Evolutionary conservation across 345 rosid genomes (phyloP).

Genomic region (Salix koriyanagi): DNA sequence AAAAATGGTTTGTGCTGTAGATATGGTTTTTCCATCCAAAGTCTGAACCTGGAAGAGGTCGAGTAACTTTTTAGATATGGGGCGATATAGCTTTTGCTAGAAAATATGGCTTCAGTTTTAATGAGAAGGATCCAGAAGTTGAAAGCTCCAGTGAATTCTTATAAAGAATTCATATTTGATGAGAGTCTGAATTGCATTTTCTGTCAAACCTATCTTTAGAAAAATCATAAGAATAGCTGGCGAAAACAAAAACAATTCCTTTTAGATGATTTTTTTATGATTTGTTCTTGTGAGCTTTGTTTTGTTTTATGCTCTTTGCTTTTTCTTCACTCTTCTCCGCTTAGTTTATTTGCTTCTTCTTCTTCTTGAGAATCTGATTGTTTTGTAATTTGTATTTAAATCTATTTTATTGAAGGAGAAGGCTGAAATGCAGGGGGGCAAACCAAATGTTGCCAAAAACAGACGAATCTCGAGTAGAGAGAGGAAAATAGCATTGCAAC

Average conservation of each 20-base stretch:
- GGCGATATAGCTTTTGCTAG: constrained; percentile 7
- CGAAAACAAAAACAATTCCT: too few species aligned
- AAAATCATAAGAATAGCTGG: too few species aligned
- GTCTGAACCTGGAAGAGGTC: not conserved
- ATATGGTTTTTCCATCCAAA: not conserved
- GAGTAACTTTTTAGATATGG: not conserved
- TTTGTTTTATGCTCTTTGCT: not conserved
- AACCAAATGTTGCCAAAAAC: constrained; percentile 25
- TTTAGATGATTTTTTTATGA: not conserved
- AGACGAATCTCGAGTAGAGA: constrained; percentile 37
- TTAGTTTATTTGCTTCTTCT: not conserved
- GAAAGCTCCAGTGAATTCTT: constrained; percentile 17
- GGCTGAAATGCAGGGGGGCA: constrained; percentile 43
- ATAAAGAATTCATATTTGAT: constrained; percentile 6
- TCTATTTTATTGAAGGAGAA: constrained; percentile 28
- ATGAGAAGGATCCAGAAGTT: constrained; percentile 23
- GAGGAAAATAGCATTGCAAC: constrained; percentile 58
- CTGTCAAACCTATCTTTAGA: not conserved
- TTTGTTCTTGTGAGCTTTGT: not conserved
- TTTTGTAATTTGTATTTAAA: not conserved
- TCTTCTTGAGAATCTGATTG: not conserved
- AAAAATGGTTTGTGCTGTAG: constrained; percentile 22
- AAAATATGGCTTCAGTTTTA: constrained; percentile 28
- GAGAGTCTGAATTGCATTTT: constrained; percentile 20
- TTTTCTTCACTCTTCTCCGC: not conserved